Evolutionary conservation across 352 stramenopile genomes (phyloP), one percentile per base, ranked within the genome.

Genomic region (Globisporangium ultimum): DNA sequence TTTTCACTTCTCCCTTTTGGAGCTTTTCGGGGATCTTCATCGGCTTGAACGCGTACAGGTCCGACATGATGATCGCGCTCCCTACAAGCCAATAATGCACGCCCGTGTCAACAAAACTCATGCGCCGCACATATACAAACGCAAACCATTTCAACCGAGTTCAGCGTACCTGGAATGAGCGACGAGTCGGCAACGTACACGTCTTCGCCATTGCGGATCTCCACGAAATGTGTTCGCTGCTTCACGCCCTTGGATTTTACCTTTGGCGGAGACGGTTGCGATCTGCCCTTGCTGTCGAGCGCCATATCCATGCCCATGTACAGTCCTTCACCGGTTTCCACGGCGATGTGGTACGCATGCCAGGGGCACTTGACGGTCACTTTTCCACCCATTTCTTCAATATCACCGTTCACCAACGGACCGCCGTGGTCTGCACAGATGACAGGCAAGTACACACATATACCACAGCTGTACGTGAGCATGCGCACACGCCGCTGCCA

Each of bases 161-260:
- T 28, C 24, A 5, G 24, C 53, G 8, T 63, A 81, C 78, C 77
- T 61, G 77, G 73, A 50, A 90, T 74, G 41, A 53, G 58, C 48
- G 80, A 91, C 43, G 82, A 90, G 57, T 95, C 86, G 34, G 82
- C 82, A 24, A 95, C 84, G 56, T 77, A 91, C 20, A 95, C 68
- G 40, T 88, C 79, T 40, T 84, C 67, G 22, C 68, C 79, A 48
- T 91, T 77, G 46, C 78, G 79, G 21, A 92, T 57, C 48, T 91
- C 57, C 36, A 95, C 80, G 28, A 87, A 85, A 65, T 93, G 86
- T 10, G 82, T 92, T 47, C 86, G 80, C 72, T 95, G 86, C 64
- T 91, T 93, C 43, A 92, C 77, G 45, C 86, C 84, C 61, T 95
- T 93, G 55, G 76, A 88, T 58, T 93, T 92, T 40, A 95, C 63